Evolutionary conservation across 108 stramenopile species (phyloP).

Genomic region (Nitzschia putrida): DNA sequence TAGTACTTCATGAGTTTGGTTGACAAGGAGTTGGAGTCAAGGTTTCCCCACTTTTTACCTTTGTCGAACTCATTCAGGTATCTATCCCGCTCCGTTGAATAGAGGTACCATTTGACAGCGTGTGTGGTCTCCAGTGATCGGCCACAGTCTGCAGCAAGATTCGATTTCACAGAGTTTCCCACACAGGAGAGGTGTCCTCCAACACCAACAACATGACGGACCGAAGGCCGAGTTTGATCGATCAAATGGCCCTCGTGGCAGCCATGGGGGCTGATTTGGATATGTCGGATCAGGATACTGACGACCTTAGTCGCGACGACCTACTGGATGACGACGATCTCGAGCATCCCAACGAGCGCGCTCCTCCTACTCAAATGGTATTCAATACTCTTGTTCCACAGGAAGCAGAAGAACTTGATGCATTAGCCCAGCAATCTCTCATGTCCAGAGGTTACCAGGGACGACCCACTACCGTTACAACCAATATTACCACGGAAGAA

Average conservation of each 20-base stretch:
- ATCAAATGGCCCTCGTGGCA: constrained; percentile 39
- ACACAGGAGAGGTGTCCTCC: constrained; percentile 20
- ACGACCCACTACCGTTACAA: not conserved
- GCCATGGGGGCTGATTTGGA: constrained; percentile 16
- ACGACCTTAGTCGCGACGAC: constrained; percentile 1
- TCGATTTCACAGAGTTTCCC: constrained; percentile 11
- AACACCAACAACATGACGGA: constrained; percentile 23
- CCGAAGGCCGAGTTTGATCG: constrained; percentile 27
- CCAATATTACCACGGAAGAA: not conserved
- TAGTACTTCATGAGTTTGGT: too few relatives aligned
- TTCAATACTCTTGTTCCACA: constrained; percentile 20
- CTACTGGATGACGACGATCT: not conserved
- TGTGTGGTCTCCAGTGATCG: constrained; percentile 2
- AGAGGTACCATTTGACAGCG: not conserved
- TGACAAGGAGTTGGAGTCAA: too few relatives aligned
- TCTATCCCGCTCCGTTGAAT: too few relatives aligned
- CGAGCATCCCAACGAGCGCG: constrained; percentile 1
- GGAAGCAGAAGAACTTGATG: constrained; percentile 12
- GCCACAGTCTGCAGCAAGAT: not conserved
- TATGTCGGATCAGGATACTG: constrained; percentile 7
- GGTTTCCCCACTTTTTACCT: too few relatives aligned
- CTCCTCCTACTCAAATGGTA: not conserved
- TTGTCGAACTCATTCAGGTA: too few relatives aligned
- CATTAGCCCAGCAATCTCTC: constrained; percentile 3
- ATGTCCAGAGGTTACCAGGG: constrained; percentile 15